Base-by-base conservation (phyloP, 106 monocot species). In the Platanthera guangdongensis region DNA sequence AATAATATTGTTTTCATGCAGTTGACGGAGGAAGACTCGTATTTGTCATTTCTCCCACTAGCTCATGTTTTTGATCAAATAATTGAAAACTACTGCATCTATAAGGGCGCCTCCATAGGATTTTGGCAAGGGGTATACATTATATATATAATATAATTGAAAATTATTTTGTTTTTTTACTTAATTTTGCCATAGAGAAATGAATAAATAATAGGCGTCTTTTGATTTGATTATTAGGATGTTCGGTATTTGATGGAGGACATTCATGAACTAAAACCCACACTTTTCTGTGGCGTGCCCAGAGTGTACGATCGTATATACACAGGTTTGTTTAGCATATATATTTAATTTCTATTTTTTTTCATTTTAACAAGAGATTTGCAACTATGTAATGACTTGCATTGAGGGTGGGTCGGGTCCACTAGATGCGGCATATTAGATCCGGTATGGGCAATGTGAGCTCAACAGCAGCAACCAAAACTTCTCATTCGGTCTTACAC, bases 61-160 rank as follows among this genome's bases (percentile, higher is more conserved):
- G 93, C 94, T 49, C 97, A 97, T 76, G 85, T 97, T 67, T 97
- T 97, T 72, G 96, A 97, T 88, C 96, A 97, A 72, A 83, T 97
- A 80, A 80, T 94, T 60, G 96, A 89, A 78, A 91, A 84, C 74
- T 97, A 91, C 76, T 97, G 91, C 83, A 91, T 97, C 71, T 89
- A 76, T 52, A 97, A 94, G 78, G 96, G 96, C 45, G 93, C 96
- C 75, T 91, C 93, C 7, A 86, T 94, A 55, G 96, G 96, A 84
- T 97, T 86, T 62, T 94, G 96, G 96, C 91, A 81, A 88, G 96
- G 91, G 89, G 96, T 97, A 90, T 73, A 75, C 30, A 48, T 68
- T 22, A 18, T 72, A 8, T 16, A n/a, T 72, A 46, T 32, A 32
- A 32, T 32, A 32, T 1, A 32, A 32, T 32, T 32, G 32, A 32